phyloP scores from a whole-genome alignment of 176 grass and related monocot species.

The Musa acuminata region DNA sequence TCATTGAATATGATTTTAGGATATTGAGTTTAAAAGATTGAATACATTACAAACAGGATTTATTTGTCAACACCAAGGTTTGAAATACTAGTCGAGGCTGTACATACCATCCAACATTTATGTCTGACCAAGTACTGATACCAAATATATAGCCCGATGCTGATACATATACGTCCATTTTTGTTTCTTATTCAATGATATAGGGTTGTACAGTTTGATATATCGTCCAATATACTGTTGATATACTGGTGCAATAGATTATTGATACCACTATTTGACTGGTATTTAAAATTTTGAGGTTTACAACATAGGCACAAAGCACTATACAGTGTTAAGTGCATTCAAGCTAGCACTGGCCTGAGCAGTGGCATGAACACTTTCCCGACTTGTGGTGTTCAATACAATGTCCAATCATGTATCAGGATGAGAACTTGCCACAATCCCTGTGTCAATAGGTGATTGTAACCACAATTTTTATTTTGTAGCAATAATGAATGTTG shows the following conservation, averaged over 20 bases:
- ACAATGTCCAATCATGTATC: neutral
- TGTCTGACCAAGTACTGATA: no score
- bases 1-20: constrained; percentile 3
- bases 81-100: neutral
- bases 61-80: constrained; percentile 2
- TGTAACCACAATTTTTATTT: neutral
- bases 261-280: no score
- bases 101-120: no score
- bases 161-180: no score
- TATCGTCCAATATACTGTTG: no score
- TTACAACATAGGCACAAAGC: neutral
- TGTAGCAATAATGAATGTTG: neutral
- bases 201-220: no score
- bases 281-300: neutral
- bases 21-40: neutral
- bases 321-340: neutral
- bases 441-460: neutral
- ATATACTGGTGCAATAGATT: no score
- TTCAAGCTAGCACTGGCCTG: neutral
- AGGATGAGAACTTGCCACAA: neutral
- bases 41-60: constrained; percentile 1
- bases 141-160: no score
- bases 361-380: neutral
- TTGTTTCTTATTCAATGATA: no score
- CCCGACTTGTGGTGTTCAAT: neutral